Percentiles rank a stretch among this genome's conserved stretches.
phyloP scores from a whole-genome alignment of 2,329 filamentous ascomycete genomes.

The Dactylellina parvicollis region DNA sequence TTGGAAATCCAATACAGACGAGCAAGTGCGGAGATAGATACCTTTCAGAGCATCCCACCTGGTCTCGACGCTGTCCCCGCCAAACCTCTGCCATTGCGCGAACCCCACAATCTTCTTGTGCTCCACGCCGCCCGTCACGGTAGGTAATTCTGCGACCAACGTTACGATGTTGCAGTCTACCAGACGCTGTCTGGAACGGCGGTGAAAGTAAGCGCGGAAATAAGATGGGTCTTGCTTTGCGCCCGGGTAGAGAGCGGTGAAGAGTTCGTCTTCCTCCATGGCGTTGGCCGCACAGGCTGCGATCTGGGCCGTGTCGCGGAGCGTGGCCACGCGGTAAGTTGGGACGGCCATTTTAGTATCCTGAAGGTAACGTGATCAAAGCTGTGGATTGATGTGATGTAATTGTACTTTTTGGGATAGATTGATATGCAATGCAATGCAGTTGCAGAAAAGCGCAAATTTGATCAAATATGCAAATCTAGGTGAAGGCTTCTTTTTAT shows the following conservation, averaged over 20 bases:
- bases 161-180: slow-evolving; percentile 22
- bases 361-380: neutral
- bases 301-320: slow-evolving; percentile 28
- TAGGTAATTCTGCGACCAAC: slow-evolving; percentile 29
- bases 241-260: slow-evolving; percentile 40
- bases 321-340: slow-evolving; percentile 32
- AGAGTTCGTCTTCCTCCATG: slow-evolving; percentile 46
- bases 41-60: slow-evolving; percentile 29
- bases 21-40: slow-evolving; percentile 1
- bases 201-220: slow-evolving; percentile 24
- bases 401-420: too few relatives aligned
- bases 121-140: slow-evolving; percentile 4
- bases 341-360: slow-evolving; percentile 8
- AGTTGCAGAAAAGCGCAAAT: too few relatives aligned
- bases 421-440: too few relatives aligned
- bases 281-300: slow-evolving; percentile 31
- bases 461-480: too few relatives aligned
- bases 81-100: slow-evolving; percentile 47
- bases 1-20: neutral
- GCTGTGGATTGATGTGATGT: too few relatives aligned
- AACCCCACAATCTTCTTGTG: slow-evolving; percentile 24
- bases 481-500: too few relatives aligned
- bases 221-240: slow-evolving; percentile 18
- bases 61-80: slow-evolving; percentile 19
- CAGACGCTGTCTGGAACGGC: slow-evolving; percentile 22